These are phyloP conservation scores for Chalara sp. DNA, from an alignment of 2,329 filamentous ascomycete species.

Conservation along the genomic window DNA sequence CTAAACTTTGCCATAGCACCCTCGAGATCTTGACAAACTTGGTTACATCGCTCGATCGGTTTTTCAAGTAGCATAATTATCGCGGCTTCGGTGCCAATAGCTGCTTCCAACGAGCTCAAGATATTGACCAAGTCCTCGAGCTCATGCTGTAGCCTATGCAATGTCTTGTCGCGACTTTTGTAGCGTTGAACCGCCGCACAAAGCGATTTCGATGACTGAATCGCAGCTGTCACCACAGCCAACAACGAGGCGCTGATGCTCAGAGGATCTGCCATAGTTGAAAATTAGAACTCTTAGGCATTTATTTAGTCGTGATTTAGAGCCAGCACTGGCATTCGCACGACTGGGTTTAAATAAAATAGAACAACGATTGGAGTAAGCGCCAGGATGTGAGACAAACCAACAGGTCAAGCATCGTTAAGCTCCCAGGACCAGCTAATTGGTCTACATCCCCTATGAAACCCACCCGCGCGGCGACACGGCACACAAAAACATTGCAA, in stretches of 20 bases:
- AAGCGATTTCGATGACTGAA: conserved; percentile 29
- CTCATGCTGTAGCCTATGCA: conserved; percentile 27
- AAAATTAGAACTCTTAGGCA: no score
- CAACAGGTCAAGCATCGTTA: no score
- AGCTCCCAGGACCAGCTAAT: no score
- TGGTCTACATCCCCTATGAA: no score
- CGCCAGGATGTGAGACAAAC: no score
- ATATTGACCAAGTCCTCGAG: conserved; percentile 29
- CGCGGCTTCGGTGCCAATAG: conserved; percentile 18
- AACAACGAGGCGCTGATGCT: conserved; percentile 28
- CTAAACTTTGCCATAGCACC: conserved; percentile 29
- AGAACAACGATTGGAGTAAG: no score
- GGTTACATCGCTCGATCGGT: conserved; percentile 30
- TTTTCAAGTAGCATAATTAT: conserved; percentile 28
- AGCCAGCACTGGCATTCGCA: no score
- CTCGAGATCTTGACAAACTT: conserved; percentile 32
- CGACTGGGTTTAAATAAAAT: no score
- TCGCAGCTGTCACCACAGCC: conserved; percentile 27
- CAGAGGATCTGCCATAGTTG: conserved; percentile 23
- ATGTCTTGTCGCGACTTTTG: conserved; percentile 29
- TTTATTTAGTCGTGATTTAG: no score
- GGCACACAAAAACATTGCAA: no score
- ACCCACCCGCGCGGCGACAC: no score
- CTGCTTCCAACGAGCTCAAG: conserved; percentile 24
- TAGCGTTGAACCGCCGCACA: conserved; percentile 28